These are phyloP conservation scores for Tephrocybe sp. DNA, from an alignment of 768 basidiomycete genomes.

Conservation along the genomic window DNA sequence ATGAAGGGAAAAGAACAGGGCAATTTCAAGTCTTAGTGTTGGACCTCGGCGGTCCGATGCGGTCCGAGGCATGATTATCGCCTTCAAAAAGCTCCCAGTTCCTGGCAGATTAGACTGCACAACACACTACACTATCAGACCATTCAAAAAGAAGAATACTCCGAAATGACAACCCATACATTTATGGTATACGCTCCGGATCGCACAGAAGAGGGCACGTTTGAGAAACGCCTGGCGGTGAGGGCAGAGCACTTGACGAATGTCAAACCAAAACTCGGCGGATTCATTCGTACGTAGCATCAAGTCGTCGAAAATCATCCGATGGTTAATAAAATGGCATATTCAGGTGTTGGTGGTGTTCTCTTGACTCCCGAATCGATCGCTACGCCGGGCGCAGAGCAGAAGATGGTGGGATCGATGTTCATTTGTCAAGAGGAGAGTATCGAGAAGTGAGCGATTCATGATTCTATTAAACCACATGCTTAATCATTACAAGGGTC, in stretches of 20 bases:
- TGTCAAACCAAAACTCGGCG: conserved; percentile 39
- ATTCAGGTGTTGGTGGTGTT: conserved; percentile 56
- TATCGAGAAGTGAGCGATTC: conserved; percentile 38
- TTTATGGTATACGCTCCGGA: conserved; percentile 71
- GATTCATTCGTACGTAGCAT: conserved; percentile 46
- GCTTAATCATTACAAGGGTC: conserved; percentile 25
- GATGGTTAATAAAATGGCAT: neutral
- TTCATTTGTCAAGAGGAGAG: conserved; percentile 53
- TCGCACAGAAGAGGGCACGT: conserved; percentile 54
- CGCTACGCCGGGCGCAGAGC: conserved; percentile 38
- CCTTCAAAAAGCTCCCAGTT: no score
- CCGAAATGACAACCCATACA: conserved; percentile 14
- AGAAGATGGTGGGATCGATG: conserved; percentile 60
- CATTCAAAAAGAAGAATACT: neutral
- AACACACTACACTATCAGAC: no score
- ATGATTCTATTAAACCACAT: neutral
- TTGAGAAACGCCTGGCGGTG: conserved; percentile 55
- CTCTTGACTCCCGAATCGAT: conserved; percentile 59
- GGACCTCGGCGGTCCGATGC: no score
- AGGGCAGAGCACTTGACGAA: conserved; percentile 48
- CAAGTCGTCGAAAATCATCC: conserved; percentile 2
- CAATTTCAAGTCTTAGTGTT: no score
- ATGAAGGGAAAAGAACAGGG: no score
- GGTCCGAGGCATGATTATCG: no score
- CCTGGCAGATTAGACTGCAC: no score